A percentile compares a stretch with the other conserved stretches of the same genome.
Conservation (phyloP, 495 filamentous ascomycete genomes). For the Trichoderma virens region DNA sequence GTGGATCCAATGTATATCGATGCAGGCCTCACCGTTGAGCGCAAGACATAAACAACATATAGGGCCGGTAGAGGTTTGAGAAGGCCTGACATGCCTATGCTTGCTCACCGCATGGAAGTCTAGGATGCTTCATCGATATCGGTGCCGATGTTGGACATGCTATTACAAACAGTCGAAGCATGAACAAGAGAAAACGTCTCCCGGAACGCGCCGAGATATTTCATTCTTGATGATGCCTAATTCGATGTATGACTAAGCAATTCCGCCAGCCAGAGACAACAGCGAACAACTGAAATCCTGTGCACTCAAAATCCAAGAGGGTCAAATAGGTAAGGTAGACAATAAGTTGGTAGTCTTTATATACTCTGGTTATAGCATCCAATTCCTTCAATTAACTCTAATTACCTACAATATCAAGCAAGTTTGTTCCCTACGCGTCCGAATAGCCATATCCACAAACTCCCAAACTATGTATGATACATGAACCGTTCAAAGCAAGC, state of each 20-base stretch:
- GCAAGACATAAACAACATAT: constrained; percentile 71
- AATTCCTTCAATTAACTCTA: neutral
- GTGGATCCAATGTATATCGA: constrained; percentile 86
- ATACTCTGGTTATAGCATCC: neutral
- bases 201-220: too few species aligned
- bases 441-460: neutral
- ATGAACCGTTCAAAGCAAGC: constrained; percentile 45
- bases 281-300: too few species aligned
- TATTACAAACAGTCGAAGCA: neutral
- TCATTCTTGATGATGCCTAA: too few species aligned
- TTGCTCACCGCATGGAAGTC: neutral
- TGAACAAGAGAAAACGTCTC: too few species aligned
- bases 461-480: neutral
- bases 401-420: neutral
- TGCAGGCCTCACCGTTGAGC: constrained; percentile 59
- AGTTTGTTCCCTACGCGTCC: neutral
- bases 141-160: neutral
- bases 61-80: constrained; percentile 47
- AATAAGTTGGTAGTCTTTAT: too few species aligned
- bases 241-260: too few species aligned
- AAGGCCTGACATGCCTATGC: constrained; percentile 24
- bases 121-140: neutral
- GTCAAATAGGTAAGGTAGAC: too few species aligned
- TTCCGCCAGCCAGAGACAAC: too few species aligned
- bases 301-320: too few species aligned